These are phyloP conservation scores for Nitzschia inconspicua DNA, from an alignment of 108 stramenopile genomes.

Conservation along the genomic window DNA sequence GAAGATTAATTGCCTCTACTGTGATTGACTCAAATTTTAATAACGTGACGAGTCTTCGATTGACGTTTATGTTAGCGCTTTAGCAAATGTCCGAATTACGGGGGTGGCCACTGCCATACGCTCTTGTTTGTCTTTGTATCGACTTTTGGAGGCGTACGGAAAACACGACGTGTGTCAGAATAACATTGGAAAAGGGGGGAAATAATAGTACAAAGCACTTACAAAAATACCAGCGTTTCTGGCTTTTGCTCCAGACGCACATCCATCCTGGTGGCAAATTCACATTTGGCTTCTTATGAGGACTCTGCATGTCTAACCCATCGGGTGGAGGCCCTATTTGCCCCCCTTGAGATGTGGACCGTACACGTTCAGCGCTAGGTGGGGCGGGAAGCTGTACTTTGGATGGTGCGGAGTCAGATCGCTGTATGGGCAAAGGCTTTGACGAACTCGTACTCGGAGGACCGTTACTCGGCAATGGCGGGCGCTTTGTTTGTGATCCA, in stretches of 20 bases:
- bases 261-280: conserved; percentile 74
- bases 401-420: background rate
- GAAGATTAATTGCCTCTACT: no score
- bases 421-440: background rate
- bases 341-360: background rate
- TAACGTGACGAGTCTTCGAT: no score
- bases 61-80: no score
- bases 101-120: conserved; percentile 75
- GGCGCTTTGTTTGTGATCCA: background rate
- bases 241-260: conserved; percentile 72
- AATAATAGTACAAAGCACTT: no score
- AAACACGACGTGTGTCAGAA: no score
- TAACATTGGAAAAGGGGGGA: no score
- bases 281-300: conserved; percentile 59
- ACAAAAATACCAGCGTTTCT: conserved; percentile 84
- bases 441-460: background rate
- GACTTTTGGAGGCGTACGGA: no score
- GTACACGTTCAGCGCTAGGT: no score
- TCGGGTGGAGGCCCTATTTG: conserved; percentile 7
- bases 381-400: no score
- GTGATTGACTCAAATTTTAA: no score
- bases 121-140: conserved; percentile 65
- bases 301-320: conserved; percentile 43
- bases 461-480: background rate
- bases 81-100: no score